phyloP scores from a whole-genome alignment of 352 stramenopile genomes.

The Pythium guiyangense region DNA sequence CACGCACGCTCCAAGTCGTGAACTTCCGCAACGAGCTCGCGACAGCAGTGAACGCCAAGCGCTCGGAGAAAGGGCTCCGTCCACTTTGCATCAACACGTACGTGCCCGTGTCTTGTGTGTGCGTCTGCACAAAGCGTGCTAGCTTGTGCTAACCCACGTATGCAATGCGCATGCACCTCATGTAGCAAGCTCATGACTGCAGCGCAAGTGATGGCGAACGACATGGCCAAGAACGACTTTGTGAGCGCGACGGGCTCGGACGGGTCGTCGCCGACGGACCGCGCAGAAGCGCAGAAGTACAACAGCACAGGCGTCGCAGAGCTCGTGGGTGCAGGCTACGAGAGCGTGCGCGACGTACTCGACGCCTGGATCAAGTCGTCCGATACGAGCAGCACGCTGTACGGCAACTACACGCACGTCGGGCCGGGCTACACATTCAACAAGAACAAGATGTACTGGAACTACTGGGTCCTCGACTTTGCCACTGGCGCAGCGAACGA shows the following conservation, averaged over 20 bases:
- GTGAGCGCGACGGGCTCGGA: constrained; percentile 21
- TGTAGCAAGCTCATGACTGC: constrained; percentile 25
- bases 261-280: constrained; percentile 20
- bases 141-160: neutral
- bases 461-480: constrained; percentile 32
- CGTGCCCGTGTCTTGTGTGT: neutral
- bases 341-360: too few relatives aligned
- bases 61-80: constrained; percentile 25
- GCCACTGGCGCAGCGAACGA: constrained; percentile 10
- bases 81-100: constrained; percentile 37
- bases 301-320: constrained; percentile 25
- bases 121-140: neutral
- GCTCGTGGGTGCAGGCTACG: too few relatives aligned
- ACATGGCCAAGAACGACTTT: constrained; percentile 23
- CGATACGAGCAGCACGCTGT: too few relatives aligned
- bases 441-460: constrained; percentile 21
- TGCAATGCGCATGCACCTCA: neutral
- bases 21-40: constrained; percentile 43
- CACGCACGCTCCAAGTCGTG: constrained; percentile 21
- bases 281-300: constrained; percentile 21
- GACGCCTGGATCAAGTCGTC: too few relatives aligned
- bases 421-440: too few relatives aligned
- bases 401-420: too few relatives aligned
- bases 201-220: constrained; percentile 25
- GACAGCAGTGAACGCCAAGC: constrained; percentile 29